Evolutionary conservation across 768 basidiomycete species (phyloP).

Genomic region (Termitomyces titanicus): DNA sequence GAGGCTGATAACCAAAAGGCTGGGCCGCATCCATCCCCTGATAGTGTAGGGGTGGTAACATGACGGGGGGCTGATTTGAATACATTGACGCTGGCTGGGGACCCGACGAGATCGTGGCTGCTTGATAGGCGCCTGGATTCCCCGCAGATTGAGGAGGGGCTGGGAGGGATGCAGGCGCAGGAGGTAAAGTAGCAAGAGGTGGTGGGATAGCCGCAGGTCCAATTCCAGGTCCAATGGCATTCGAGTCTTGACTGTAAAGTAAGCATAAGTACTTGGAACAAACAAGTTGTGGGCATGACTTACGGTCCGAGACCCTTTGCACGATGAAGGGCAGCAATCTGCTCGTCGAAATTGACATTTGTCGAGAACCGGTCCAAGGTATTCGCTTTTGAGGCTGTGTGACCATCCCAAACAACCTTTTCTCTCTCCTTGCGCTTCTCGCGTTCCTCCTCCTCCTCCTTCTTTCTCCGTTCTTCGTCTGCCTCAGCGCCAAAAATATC

Average conservation of each 20-base stretch:
- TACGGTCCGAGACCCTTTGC: constrained; percentile 87
- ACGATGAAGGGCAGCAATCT: constrained; percentile 95
- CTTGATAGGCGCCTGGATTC: constrained; percentile 55
- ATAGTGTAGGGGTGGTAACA: constrained; percentile 84
- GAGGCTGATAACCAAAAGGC: constrained; percentile 77
- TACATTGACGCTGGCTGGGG: constrained; percentile 85
- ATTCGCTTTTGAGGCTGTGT: constrained; percentile 89
- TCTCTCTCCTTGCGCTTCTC: constrained; percentile 84
- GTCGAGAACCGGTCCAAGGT: constrained; percentile 93
- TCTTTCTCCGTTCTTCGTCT: constrained; percentile 86
- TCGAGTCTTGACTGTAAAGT: constrained; percentile 57
- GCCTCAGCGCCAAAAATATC: constrained; percentile 96
- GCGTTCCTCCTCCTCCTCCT: constrained; percentile 83
- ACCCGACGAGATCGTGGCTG: constrained; percentile 86
- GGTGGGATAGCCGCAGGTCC: constrained; percentile 76
- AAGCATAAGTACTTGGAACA: constrained; percentile 1
- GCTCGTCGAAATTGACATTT: constrained; percentile 94
- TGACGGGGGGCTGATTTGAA: constrained; percentile 56
- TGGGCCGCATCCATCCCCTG: constrained; percentile 75
- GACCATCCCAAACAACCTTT: constrained; percentile 98
- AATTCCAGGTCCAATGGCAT: constrained; percentile 85
- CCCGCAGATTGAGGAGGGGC: constrained; percentile 56
- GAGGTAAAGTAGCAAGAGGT: constrained; percentile 61
- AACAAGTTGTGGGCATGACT: constrained; percentile 27
- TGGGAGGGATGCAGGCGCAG: constrained; percentile 70